phyloP scores from a whole-genome alignment of 331 rosid species.

The Rosa hybrid region DNA sequence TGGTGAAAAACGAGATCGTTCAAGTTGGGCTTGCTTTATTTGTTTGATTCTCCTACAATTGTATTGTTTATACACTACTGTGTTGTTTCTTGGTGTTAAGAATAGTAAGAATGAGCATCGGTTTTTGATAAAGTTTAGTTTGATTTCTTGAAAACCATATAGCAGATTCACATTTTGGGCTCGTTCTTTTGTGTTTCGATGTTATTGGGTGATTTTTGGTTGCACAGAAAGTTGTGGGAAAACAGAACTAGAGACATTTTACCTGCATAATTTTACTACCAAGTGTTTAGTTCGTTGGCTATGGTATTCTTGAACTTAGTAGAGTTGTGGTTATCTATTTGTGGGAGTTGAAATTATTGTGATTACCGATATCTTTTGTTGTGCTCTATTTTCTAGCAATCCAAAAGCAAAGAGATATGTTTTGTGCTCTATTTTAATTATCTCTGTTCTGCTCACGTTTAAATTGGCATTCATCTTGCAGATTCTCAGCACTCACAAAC shows the following conservation, averaged over 20 bases:
- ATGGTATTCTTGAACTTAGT: not conserved
- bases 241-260: not conserved
- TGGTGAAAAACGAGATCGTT: not conserved
- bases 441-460: not conserved
- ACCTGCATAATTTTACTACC: not conserved
- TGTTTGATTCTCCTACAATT: not conserved
- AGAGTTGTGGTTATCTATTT: not conserved
- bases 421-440: not conserved
- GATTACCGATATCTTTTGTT: not conserved
- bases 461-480: not conserved
- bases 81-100: not conserved
- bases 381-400: not conserved
- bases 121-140: not conserved
- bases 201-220: not conserved
- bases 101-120: not conserved
- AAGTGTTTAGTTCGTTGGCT: not conserved
- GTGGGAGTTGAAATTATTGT: not conserved
- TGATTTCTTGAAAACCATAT: not conserved
- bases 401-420: not conserved
- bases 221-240: not conserved
- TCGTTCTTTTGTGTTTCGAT: not conserved
- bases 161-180: not conserved
- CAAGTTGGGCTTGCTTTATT: not conserved
- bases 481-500: constrained; percentile 24
- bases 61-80: not conserved